Evolutionary conservation across 1,284 basidiomycete genomes (phyloP).

Genomic region (Phylloboletellus chloephorus): DNA sequence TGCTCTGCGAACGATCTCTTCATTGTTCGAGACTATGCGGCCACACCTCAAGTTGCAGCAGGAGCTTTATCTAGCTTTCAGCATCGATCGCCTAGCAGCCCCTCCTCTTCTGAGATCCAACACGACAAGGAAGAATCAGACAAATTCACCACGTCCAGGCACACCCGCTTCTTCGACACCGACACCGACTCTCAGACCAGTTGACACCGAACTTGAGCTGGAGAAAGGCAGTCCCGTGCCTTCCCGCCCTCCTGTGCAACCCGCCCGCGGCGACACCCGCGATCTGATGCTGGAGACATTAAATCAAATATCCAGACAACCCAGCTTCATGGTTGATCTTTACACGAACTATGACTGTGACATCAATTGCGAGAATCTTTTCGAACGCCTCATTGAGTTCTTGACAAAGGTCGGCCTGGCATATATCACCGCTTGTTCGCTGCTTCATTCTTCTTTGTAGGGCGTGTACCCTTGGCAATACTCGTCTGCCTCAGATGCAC

Average conservation of each 20-base stretch:
- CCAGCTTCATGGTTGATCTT: conserved; percentile 91
- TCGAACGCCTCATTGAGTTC: conserved; percentile 88
- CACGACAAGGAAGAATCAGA: conserved; percentile 29
- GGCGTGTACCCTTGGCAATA: conserved; percentile 70
- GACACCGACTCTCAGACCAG: conserved; percentile 43
- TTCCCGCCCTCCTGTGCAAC: conserved; percentile 56
- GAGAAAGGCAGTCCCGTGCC: conserved; percentile 52
- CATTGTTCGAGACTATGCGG: conserved; percentile 86
- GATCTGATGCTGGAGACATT: conserved; percentile 90
- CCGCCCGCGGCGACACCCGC: conserved; percentile 83
- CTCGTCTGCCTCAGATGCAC: conserved; percentile 58
- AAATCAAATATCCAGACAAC: conserved; percentile 71
- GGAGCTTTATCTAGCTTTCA: conserved; percentile 92
- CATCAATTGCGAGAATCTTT: conserved; percentile 93
- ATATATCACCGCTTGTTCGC: background rate
- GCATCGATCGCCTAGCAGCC: conserved; percentile 82
- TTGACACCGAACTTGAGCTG: conserved; percentile 40
- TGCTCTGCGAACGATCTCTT: conserved; percentile 81
- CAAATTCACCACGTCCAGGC: conserved; percentile 51
- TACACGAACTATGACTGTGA: conserved; percentile 98
- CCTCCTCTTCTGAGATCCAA: conserved; percentile 34
- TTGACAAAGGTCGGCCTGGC: conserved; percentile 62
- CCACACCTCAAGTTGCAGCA: conserved; percentile 92
- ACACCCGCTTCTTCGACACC: conserved; percentile 47
- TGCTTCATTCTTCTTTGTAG: conserved; percentile 35